Percentiles rank a stretch among this genome's conserved stretches.
phyloP scores from a whole-genome alignment of 164 flowering plant species.

The Nelumbo lutea region DNA sequence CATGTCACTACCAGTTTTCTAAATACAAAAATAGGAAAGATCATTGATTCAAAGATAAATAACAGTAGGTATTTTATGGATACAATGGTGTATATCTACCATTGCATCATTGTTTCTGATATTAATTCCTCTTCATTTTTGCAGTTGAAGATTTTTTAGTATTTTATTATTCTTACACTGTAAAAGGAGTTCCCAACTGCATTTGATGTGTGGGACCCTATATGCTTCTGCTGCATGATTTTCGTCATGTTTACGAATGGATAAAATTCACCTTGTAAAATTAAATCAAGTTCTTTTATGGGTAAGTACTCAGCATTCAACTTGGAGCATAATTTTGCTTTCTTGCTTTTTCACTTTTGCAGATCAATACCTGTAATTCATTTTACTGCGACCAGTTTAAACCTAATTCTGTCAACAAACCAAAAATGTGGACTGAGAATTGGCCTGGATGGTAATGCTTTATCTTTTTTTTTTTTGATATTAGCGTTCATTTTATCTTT shows the following conservation, averaged over 20 bases:
- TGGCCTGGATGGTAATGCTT: constrained; percentile 98
- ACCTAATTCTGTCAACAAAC: constrained; percentile 70
- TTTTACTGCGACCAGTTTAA: constrained; percentile 88
- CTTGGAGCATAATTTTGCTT: background rate
- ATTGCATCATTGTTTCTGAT: background rate
- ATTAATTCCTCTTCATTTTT: background rate
- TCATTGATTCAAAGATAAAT: no score
- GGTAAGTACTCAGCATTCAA: background rate
- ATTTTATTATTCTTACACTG: background rate
- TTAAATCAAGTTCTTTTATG: background rate
- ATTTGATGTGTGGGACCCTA: background rate
- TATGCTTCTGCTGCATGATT: background rate
- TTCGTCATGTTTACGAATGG: background rate
- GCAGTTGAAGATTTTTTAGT: background rate
- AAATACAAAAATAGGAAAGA: no score
- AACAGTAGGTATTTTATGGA: no score
- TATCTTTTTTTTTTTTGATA: background rate
- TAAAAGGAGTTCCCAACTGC: background rate
- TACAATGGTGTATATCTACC: no score
- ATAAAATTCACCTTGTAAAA: background rate
- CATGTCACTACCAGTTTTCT: no score
- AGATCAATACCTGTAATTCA: constrained; percentile 96
- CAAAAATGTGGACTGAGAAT: constrained; percentile 98
- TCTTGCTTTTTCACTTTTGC: constrained; percentile 23
- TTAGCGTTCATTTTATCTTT: background rate